These are phyloP conservation scores for Hanseniaspora hatyaiensis DNA, from an alignment of 805 yeast species.

Conservation along the genomic window DNA sequence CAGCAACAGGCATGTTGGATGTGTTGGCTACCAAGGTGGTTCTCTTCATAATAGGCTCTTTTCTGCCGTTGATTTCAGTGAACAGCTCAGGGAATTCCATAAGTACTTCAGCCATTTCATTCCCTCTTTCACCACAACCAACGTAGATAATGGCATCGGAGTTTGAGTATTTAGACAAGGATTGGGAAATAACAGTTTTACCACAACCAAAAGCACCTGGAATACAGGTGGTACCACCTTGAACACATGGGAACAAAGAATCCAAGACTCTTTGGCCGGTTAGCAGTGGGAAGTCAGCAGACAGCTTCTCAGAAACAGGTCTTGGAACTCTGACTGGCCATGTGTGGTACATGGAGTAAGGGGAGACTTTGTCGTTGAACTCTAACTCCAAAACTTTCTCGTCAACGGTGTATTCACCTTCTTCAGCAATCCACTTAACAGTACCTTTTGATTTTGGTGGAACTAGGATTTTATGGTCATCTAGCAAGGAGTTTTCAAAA, in stretches of 20 bases:
- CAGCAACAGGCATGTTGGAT: slow-evolving; percentile 99
- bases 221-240: slow-evolving; percentile 99
- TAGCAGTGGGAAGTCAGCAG: slow-evolving; percentile 88
- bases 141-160: slow-evolving; percentile 93
- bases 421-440: slow-evolving; percentile 72
- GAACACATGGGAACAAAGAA: slow-evolving; percentile 96
- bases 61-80: slow-evolving; percentile 81
- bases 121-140: slow-evolving; percentile 95
- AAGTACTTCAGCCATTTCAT: slow-evolving; percentile 98
- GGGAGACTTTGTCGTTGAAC: slow-evolving; percentile 72
- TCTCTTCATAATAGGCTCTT: slow-evolving; percentile 99
- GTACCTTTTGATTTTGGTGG: slow-evolving; percentile 99
- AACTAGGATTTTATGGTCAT: slow-evolving; percentile 84
- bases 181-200: slow-evolving; percentile 95
- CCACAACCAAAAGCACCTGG: slow-evolving; percentile 99
- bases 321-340: slow-evolving; percentile 99
- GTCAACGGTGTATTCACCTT: slow-evolving; percentile 85
- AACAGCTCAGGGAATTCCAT: slow-evolving; percentile 98
- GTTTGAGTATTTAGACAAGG: slow-evolving; percentile 92
- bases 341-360: slow-evolving; percentile 90
- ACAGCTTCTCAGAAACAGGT: slow-evolving; percentile 87
- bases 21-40: slow-evolving; percentile 97
- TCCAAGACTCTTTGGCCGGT: slow-evolving; percentile 99
- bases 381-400: slow-evolving; percentile 87
- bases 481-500: slow-evolving; percentile 83